These are phyloP conservation scores for Nemania diffusa DNA, from an alignment of 2,329 filamentous ascomycete species.

Conservation along the genomic window DNA sequence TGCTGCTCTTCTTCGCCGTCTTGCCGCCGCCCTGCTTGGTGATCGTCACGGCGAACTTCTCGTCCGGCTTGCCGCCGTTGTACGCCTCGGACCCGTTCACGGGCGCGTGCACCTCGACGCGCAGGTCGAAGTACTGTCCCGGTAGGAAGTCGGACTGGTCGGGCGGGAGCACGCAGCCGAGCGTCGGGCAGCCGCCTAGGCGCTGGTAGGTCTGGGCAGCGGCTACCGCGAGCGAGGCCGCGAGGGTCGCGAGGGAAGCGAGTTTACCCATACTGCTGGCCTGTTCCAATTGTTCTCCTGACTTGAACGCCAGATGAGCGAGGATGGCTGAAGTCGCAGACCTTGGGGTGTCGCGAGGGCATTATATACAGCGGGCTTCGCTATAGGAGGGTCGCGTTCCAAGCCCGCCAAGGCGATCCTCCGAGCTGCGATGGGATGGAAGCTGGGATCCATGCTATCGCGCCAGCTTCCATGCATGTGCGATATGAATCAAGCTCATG, in stretches of 20 bases:
- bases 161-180: conserved; percentile 70
- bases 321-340: background rate
- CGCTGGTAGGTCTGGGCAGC: conserved; percentile 69
- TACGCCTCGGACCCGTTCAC: conserved; percentile 85
- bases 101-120: conserved; percentile 83
- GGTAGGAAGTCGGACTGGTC: conserved; percentile 82
- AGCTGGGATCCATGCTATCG: background rate
- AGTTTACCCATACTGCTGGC: conserved; percentile 22
- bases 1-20: conserved; percentile 61
- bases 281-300: background rate
- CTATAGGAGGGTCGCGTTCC: conserved; percentile 5
- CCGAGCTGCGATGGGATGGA: conserved; percentile 17
- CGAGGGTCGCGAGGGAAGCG: conserved; percentile 39
- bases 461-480: conserved; percentile 26
- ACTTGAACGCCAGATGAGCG: background rate
- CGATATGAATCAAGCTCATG: conserved; percentile 20
- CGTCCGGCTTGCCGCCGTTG: conserved; percentile 73
- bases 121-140: conserved; percentile 85
- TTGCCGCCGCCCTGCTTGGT: conserved; percentile 71
- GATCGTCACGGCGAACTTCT: conserved; percentile 80
- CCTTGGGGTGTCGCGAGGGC: background rate
- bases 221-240: conserved; percentile 53
- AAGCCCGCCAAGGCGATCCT: conserved; percentile 25
- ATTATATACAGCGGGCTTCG: conserved; percentile 22
- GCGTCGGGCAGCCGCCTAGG: conserved; percentile 66